Base-by-base conservation (phyloP, 345 rosid genomes). In the Citrus australasica region DNA sequence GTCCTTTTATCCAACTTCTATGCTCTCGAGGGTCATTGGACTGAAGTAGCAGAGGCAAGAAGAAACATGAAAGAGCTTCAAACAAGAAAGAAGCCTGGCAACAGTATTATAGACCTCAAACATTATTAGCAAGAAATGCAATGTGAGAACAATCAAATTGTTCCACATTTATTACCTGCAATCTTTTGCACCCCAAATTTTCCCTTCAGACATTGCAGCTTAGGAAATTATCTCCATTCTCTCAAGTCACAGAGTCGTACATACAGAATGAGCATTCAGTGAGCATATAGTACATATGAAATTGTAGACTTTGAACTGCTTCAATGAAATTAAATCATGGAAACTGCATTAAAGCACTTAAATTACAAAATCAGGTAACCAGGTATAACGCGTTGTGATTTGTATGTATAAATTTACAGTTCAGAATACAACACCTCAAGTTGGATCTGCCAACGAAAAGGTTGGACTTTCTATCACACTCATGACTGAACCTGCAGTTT, bases 21-120 rank as follows among this genome's bases (percentile, higher is more conserved):
- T 68, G 84, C 82, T 76, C 33, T 76, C 65, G 76, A 76, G 56
- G 82, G 79, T 67, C 76, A 73, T 35, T 84, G 87, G 86, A 30
- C 37, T 60, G 76, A 65, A 74, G 82, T 67, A 24, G 82, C 64
- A 17, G 60, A 73, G 67, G 55, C 78, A 24, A 84, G 84, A 71
- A 37, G 74, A 76, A 48, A 56, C 13, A 62, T 72, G 71, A 76
- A 79, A 17, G 78, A 32, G 19, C 70, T 69, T 9, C 27, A 79
- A n/a, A 35, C n/a, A 24, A 67, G 42, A 30, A 81, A 81, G 82
- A 42, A 73, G 73, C 79, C 84, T 22, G 84, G 86, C 55, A 68
- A 51, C 25, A 81, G 79, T 67, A 63, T 62, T 73, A 8, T 81
- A 11, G 63, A 75, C 33, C 42, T 10, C 10, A 76, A 37, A 60